Evolutionary conservation across 768 basidiomycete genomes (phyloP), one percentile per base, ranked within the genome.

Genomic region (Postia placenta): DNA sequence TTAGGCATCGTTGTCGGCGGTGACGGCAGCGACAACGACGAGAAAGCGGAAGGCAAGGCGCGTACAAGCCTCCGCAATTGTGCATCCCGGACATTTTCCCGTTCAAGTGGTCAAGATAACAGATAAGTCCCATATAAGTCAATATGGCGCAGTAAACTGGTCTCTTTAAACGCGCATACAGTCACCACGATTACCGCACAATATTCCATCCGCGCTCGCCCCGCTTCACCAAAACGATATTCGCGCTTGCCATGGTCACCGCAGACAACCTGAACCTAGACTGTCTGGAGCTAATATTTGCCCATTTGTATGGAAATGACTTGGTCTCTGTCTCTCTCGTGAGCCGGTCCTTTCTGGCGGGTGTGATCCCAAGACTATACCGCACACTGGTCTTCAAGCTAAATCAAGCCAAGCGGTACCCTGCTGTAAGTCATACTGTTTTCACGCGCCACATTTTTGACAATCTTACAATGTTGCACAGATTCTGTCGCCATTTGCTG

Each of bases 181-280:
- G n/a, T n/a, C n/a, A n/a, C n/a, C n/a, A n/a, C n/a, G n/a, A n/a
- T n/a, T n/a, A n/a, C n/a, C n/a, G n/a, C n/a, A n/a, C n/a, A n/a
- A n/a, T n/a, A n/a, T n/a, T n/a, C n/a, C n/a, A n/a, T n/a, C n/a
- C n/a, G n/a, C n/a, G n/a, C n/a, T n/a, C n/a, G n/a, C n/a, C n/a
- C n/a, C n/a, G n/a, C n/a, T n/a, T n/a, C n/a, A n/a, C n/a, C n/a
- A n/a, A n/a, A n/a, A n/a, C n/a, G n/a, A n/a, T n/a, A n/a, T n/a
- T n/a, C n/a, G n/a, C n/a, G n/a, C 20, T 26, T 6, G 35, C 24
- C 14, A 86, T 85, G 84, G 78, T 82, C 40, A 74, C 79, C 25
- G 80, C 79, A 11, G 79, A 85, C 55, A 84, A 78, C 56, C 69
- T 87, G 41, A 81, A 87, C 53, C 72, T 80, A 17, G 87, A 90